Conservation (phyloP, 139 green algal genomes). For the Limnomonas spitsbergensis region DNA sequence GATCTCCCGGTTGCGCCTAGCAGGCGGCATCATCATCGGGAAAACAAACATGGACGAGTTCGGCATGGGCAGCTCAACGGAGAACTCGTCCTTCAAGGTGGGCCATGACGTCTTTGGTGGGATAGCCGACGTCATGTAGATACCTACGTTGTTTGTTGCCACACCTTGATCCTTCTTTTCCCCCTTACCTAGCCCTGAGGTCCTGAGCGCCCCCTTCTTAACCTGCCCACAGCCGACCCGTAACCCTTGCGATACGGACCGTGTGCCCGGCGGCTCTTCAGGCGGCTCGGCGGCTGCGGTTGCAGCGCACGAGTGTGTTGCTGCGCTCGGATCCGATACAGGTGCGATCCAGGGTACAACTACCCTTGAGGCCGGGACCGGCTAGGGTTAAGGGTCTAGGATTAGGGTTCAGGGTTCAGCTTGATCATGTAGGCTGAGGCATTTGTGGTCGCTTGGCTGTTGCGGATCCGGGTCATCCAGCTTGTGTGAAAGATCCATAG, state of each 20-base stretch:
- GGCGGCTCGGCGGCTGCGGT: slow-evolving; percentile 93
- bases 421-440: too few relatives aligned
- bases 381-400: too few relatives aligned
- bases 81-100: slow-evolving; percentile 85
- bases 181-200: too few relatives aligned
- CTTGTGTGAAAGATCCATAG: too few relatives aligned
- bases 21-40: slow-evolving; percentile 85
- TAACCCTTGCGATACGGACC: slow-evolving; percentile 75
- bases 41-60: slow-evolving; percentile 99
- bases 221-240: slow-evolving; percentile 57
- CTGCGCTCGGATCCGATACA: slow-evolving; percentile 88
- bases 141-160: too few relatives aligned
- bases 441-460: too few relatives aligned
- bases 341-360: slow-evolving; percentile 35
- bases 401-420: too few relatives aligned
- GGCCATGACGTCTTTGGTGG: neutral
- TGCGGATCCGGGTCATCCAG: too few relatives aligned
- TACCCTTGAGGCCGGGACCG: too few relatives aligned
- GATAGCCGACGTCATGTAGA: neutral
- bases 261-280: slow-evolving; percentile 91
- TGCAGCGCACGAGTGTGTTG: slow-evolving; percentile 67
- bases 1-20: slow-evolving; percentile 61
- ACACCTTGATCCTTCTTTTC: too few relatives aligned
- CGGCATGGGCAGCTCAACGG: slow-evolving; percentile 93
- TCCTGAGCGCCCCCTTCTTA: too few relatives aligned